Percentiles rank a stretch among this genome's conserved stretches.
Conservation (phyloP, 768 basidiomycete genomes). For the Cyclocybe cylindracea region DNA sequence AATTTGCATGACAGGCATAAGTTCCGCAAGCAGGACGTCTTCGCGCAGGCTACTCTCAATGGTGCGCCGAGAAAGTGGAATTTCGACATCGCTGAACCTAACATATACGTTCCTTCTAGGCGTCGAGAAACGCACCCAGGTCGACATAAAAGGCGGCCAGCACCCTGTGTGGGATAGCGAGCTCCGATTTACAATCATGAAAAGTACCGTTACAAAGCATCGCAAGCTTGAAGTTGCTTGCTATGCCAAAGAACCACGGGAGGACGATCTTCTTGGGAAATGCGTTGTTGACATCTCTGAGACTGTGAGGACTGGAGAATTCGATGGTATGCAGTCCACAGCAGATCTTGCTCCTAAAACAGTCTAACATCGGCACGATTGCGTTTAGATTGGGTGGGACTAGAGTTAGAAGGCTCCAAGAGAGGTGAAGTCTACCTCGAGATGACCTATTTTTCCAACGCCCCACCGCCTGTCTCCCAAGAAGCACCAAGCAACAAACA, state of each 20-base stretch:
- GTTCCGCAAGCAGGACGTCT: constrained; percentile 92
- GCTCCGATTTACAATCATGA: constrained; percentile 72
- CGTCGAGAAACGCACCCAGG: constrained; percentile 64
- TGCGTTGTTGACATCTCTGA: constrained; percentile 74
- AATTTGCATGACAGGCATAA: constrained; percentile 82
- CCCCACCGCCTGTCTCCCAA: constrained; percentile 45
- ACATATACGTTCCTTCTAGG: constrained; percentile 31
- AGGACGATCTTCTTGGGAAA: constrained; percentile 78
- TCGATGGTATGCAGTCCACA: constrained; percentile 67
- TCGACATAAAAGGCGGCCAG: constrained; percentile 87
- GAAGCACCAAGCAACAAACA: constrained; percentile 19
- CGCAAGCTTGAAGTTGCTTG: constrained; percentile 74
- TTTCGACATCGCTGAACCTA: too few species aligned
- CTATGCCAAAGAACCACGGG: constrained; percentile 74
- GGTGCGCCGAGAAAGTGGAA: constrained; percentile 27
- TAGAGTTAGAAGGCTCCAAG: constrained; percentile 47
- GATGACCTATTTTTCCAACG: constrained; percentile 88
- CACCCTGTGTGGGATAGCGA: constrained; percentile 94
- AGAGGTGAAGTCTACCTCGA: constrained; percentile 90
- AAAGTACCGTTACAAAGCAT: constrained; percentile 51
- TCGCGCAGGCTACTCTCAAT: constrained; percentile 63
- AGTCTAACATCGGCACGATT: background rate
- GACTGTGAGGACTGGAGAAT: constrained; percentile 84
- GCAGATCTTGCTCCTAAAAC: too few species aligned
- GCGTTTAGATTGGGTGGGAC: constrained; percentile 34